A percentile compares a stretch with the other conserved stretches of the same genome.
These are phyloP conservation scores for Cyclotella cryptica DNA, from an alignment of 108 stramenopile genomes.

Conservation along the genomic window DNA sequence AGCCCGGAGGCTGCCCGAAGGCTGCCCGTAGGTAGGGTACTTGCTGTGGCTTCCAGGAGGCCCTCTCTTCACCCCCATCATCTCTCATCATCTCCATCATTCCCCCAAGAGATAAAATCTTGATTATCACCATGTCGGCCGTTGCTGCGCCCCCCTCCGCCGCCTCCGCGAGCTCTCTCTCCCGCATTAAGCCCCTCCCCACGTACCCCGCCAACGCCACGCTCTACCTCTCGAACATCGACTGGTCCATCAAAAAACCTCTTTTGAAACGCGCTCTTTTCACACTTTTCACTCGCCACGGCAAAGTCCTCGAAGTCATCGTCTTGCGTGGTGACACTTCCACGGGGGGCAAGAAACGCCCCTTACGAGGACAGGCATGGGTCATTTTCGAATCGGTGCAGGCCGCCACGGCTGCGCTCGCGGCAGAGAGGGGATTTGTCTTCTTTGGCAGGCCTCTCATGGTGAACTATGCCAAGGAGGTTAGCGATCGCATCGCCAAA, in stretches of 20 bases:
- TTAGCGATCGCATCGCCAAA: conserved; percentile 89
- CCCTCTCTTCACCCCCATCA: too few relatives aligned
- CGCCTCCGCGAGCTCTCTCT: background rate
- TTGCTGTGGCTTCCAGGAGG: too few relatives aligned
- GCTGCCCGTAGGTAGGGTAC: too few relatives aligned
- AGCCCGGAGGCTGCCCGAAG: too few relatives aligned
- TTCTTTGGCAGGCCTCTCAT: conserved; percentile 92
- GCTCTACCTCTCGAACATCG: conserved; percentile 94
- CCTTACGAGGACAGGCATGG: conserved; percentile 93
- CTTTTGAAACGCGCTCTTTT: conserved; percentile 91
- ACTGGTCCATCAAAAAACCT: conserved; percentile 97
- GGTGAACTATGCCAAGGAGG: conserved; percentile 88
- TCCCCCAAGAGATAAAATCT: too few relatives aligned
- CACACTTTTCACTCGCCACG: conserved; percentile 93
- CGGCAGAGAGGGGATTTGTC: conserved; percentile 88
- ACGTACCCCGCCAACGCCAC: conserved; percentile 79
- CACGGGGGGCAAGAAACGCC: conserved; percentile 14
- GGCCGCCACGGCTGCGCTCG: conserved; percentile 89
- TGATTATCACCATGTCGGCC: conserved; percentile 10
- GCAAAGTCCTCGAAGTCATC: conserved; percentile 91
- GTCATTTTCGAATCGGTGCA: conserved; percentile 91
- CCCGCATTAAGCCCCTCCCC: conserved; percentile 50
- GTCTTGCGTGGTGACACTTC: conserved; percentile 63
- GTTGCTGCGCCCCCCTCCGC: background rate
- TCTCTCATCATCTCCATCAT: too few relatives aligned